Percentiles rank a stretch among this genome's conserved stretches.
These are phyloP conservation scores for Microdochium bolleyi DNA, from an alignment of 2,329 filamentous ascomycete species.

Conservation along the genomic window DNA sequence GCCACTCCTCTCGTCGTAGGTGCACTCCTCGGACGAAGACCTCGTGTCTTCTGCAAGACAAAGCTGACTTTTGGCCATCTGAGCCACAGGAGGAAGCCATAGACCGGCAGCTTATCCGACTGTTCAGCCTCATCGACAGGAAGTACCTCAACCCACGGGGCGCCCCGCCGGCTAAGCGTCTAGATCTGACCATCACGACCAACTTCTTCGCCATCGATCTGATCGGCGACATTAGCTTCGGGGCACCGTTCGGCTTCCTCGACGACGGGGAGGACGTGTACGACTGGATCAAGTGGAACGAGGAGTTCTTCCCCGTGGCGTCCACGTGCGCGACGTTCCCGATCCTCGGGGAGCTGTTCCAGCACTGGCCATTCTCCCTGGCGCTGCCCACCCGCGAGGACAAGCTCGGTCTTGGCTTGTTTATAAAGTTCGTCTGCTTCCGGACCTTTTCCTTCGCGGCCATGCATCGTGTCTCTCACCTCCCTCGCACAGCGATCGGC, in stretches of 20 bases:
- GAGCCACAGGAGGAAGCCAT: slow-evolving; percentile 15
- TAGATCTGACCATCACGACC: background rate
- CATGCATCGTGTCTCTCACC: slow-evolving; percentile 5
- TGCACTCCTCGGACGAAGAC: background rate
- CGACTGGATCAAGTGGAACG: slow-evolving; percentile 33
- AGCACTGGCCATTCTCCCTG: slow-evolving; percentile 25
- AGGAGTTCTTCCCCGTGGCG: slow-evolving; percentile 28
- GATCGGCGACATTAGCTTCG: slow-evolving; percentile 44
- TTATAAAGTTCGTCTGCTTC: slow-evolving; percentile 25
- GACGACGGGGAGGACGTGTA: slow-evolving; percentile 38
- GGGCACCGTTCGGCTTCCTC: slow-evolving; percentile 42
- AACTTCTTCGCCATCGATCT: slow-evolving; percentile 44
- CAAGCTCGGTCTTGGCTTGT: slow-evolving; percentile 26
- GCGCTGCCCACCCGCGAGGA: slow-evolving; percentile 27
- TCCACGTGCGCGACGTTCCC: slow-evolving; percentile 27
- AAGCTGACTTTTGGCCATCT: slow-evolving; percentile 15
- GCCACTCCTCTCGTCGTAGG: slow-evolving; percentile 5
- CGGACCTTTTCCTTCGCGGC: slow-evolving; percentile 1
- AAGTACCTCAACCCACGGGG: slow-evolving; percentile 2
- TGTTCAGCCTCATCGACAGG: slow-evolving; percentile 14
- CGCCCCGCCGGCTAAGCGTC: background rate
- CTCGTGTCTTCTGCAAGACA: slow-evolving; percentile 1
- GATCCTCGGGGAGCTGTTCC: slow-evolving; percentile 23
- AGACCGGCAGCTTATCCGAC: slow-evolving; percentile 12
- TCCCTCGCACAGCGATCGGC: background rate